A percentile compares a stretch with the other conserved stretches of the same genome.
Conservation (phyloP, 1,139 yeast species). For the Suhomyces wounanorum region DNA sequence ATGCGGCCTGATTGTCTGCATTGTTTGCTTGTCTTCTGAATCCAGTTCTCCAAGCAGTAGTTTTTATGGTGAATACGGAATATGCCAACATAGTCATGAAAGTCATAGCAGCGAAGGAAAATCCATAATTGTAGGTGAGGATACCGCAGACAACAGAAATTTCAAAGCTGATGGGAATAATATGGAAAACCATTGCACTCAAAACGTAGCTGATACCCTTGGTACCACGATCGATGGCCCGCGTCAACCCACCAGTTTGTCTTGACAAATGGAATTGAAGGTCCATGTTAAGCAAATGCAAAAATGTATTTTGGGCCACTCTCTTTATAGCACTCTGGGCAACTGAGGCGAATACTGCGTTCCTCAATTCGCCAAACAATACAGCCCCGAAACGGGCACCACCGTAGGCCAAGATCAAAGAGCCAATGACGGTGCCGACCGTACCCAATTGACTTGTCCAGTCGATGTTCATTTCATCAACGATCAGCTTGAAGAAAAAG, state of each 20-base stretch:
- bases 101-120: constrained; percentile 86
- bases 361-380: constrained; percentile 87
- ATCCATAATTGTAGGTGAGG: constrained; percentile 88
- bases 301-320: constrained; percentile 87
- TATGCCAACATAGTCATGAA: constrained; percentile 85
- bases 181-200: constrained; percentile 96
- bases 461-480: constrained; percentile 91
- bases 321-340: constrained; percentile 92
- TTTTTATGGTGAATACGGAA: constrained; percentile 80
- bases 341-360: constrained; percentile 93
- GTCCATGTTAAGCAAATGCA: constrained; percentile 80
- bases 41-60: constrained; percentile 95
- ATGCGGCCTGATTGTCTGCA: constrained; percentile 94
- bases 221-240: constrained; percentile 97
- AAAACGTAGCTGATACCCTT: constrained; percentile 93
- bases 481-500: constrained; percentile 83
- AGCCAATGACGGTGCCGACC: constrained; percentile 62
- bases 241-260: constrained; percentile 93
- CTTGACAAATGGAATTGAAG: constrained; percentile 85
- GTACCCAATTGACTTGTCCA: constrained; percentile 70
- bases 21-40: constrained; percentile 88
- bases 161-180: constrained; percentile 89
- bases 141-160: constrained; percentile 92
- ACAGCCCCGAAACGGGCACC: constrained; percentile 94
- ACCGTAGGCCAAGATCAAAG: constrained; percentile 86